These are phyloP conservation scores for Alternaria panax DNA, from an alignment of 2,329 filamentous ascomycete genomes.

Conservation along the genomic window DNA sequence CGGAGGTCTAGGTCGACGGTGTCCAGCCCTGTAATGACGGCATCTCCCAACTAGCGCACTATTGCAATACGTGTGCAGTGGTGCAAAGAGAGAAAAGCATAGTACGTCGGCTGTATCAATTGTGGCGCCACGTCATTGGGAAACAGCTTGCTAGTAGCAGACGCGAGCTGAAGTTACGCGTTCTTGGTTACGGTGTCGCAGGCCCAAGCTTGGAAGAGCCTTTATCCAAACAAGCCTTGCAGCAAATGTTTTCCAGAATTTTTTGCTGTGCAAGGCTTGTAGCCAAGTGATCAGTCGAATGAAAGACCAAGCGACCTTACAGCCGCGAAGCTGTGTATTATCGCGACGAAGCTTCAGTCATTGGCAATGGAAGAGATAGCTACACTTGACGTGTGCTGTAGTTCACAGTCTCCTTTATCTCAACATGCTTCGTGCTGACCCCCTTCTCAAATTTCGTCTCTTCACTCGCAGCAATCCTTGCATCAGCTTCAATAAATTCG, in stretches of 20 bases:
- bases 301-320: neutral
- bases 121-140: neutral
- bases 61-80: neutral
- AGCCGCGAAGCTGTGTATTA: neutral
- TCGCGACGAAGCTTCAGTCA: neutral
- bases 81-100: neutral
- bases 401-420: conserved; percentile 36
- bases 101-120: neutral
- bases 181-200: neutral
- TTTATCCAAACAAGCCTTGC: conserved; percentile 1
- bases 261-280: neutral
- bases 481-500: conserved; percentile 59
- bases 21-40: neutral
- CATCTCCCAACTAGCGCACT: neutral
- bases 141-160: neutral
- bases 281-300: neutral
- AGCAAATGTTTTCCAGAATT: neutral
- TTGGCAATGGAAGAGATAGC: neutral
- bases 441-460: conserved; percentile 14
- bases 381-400: neutral
- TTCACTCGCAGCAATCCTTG: conserved; percentile 40
- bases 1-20: neutral
- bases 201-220: conserved; percentile 2
- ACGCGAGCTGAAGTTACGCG: neutral
- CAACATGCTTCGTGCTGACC: conserved; percentile 28